These are phyloP conservation scores for Talaromyces atroroseus DNA, from an alignment of 2,329 filamentous ascomycete species.

Conservation along the genomic window DNA sequence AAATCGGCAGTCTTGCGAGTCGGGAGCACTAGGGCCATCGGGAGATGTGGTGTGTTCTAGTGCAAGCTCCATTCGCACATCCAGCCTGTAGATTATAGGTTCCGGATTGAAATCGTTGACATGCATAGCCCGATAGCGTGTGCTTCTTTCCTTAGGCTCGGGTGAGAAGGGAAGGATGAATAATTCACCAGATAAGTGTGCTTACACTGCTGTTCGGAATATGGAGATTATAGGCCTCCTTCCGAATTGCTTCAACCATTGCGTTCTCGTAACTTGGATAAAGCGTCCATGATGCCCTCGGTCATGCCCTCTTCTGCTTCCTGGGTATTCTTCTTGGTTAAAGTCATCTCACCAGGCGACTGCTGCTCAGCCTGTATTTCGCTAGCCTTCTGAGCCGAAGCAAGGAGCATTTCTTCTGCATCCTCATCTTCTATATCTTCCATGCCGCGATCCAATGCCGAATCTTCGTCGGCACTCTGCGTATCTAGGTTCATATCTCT, in stretches of 20 bases:
- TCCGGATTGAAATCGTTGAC: too few relatives aligned
- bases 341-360: slow-evolving; percentile 5
- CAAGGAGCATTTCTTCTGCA: slow-evolving; percentile 38
- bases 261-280: slow-evolving; percentile 49
- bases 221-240: neutral
- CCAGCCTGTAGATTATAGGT: neutral
- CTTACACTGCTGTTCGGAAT: neutral
- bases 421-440: slow-evolving; percentile 39
- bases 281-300: slow-evolving; percentile 55
- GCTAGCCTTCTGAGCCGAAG: slow-evolving; percentile 22
- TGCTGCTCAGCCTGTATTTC: slow-evolving; percentile 20
- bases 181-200: neutral
- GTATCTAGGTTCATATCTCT: slow-evolving; percentile 13
- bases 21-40: neutral
- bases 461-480: neutral
- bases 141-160: neutral
- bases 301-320: slow-evolving; percentile 42
- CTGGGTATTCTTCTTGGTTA: slow-evolving; percentile 13
- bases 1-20: slow-evolving; percentile 3
- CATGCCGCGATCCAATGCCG: neutral
- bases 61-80: neutral
- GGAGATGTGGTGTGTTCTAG: neutral
- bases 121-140: neutral
- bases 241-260: slow-evolving; percentile 12
- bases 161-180: neutral